These are phyloP conservation scores for Apiospora marii DNA, from an alignment of 2,329 filamentous ascomycete species.

Conservation along the genomic window DNA sequence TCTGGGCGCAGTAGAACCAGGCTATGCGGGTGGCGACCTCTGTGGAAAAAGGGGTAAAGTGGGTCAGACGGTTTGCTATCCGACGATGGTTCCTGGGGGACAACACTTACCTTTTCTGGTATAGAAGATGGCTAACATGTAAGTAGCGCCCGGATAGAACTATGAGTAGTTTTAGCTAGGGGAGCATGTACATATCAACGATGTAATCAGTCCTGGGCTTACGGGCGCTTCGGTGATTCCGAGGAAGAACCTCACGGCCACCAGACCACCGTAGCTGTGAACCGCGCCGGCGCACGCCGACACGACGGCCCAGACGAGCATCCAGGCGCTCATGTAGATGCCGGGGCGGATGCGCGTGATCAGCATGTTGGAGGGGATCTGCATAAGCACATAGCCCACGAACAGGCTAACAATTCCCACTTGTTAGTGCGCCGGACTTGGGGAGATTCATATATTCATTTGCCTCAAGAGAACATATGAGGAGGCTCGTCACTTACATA, in stretches of 20 bases:
- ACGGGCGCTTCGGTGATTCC: conserved; percentile 29
- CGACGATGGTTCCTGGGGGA: neutral
- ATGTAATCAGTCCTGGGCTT: too few relatives aligned
- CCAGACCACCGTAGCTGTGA: conserved; percentile 47
- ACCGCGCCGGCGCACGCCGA: conserved; percentile 50
- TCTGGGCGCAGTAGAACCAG: conserved; percentile 47
- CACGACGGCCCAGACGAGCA: conserved; percentile 52
- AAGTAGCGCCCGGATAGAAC: conserved; percentile 26
- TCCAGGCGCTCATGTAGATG: conserved; percentile 50
- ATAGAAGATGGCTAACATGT: conserved; percentile 27
- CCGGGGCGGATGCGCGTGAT: conserved; percentile 51
- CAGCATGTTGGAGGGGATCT: conserved; percentile 50
- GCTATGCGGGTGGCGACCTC: conserved; percentile 40
- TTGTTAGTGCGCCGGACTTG: conserved; percentile 32
- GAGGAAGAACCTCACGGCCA: conserved; percentile 43
- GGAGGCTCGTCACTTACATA: conserved; percentile 41
- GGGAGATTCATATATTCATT: neutral
- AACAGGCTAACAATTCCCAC: conserved; percentile 41
- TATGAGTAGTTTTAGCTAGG: neutral
- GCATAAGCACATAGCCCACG: conserved; percentile 39
- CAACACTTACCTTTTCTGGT: conserved; percentile 11
- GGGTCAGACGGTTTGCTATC: neutral
- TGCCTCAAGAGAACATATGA: neutral
- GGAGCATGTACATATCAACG: too few relatives aligned
- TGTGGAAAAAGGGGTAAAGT: neutral